Base-by-base conservation (phyloP, 345 rosid genomes). In the Euphorbia peplus region DNA sequence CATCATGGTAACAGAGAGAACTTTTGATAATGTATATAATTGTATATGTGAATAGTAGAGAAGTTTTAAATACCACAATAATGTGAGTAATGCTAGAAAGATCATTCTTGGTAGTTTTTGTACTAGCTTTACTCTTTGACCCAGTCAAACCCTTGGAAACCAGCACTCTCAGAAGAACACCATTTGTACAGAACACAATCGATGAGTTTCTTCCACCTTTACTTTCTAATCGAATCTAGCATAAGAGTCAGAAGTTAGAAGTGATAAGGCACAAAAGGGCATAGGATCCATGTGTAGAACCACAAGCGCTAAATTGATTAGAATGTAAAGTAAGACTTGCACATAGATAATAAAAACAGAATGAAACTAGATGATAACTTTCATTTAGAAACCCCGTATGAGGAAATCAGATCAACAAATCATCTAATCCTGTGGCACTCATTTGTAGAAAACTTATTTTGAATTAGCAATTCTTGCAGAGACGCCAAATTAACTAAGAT, bases 111-210 rank as follows among this genome's bases (percentile, higher is more conserved):
- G 66, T 65, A 0, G 4, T 70, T 28, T 63, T 71, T n/a, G 60
- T 64, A 37, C 77, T 68, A 61, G 75, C 66, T 68, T 77, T 80
- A 41, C 42, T 63, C 41, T 68, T 82, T 32, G 56, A 76, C 47
- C 74, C 54, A 68, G 57, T 75, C 57, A 74, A 64, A 60, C 90
- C 90, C 73, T 69, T 71, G 21, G 90, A 82, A 68, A 91, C 92
- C 76, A 93, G 85, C 66, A 91, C 83, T 73, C 96, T 83, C 79
- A 91, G 75, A 63, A 91, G 87, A 70, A 93, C 75, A 66, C 98
- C 98, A 71, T 93, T 93, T 10, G 98, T 93, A 85, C 97, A 91
- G 79, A 93, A 93, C 69, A 93, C 89, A 73, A 93, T 81, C 62
- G 97, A 89, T 13, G 97, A 89, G 74, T 89, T 84, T 75, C 76